Conservation (phyloP, 108 stramenopile species). For the Fistulifera pelliculosa region DNA sequence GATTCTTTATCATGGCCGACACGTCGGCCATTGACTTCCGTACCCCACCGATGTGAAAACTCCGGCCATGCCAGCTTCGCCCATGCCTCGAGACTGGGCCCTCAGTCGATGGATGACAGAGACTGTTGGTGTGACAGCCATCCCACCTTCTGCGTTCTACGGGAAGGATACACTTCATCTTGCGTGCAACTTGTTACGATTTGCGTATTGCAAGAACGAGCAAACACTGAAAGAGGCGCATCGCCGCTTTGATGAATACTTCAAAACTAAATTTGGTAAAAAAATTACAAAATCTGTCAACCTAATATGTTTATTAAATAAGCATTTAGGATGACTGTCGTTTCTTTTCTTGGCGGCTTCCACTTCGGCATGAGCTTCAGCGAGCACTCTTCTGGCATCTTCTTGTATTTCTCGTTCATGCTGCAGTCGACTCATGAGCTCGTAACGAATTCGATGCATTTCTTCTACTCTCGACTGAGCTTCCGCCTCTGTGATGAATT, state of each 20-base stretch:
- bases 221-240: constrained; percentile 35
- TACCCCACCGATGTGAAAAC: constrained; percentile 34
- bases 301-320: too few species aligned
- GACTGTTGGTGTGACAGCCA: constrained; percentile 68
- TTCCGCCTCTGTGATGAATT: constrained; percentile 63
- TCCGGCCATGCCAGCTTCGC: constrained; percentile 20
- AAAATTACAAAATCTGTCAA: too few species aligned
- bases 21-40: constrained; percentile 46
- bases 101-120: constrained; percentile 76
- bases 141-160: constrained; percentile 85
- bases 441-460: constrained; percentile 46
- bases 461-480: constrained; percentile 54
- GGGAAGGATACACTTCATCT: constrained; percentile 25
- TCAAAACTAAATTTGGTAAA: too few species aligned
- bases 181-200: constrained; percentile 57
- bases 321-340: too few species aligned
- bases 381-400: too few species aligned
- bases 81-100: constrained; percentile 73
- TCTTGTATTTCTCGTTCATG: constrained; percentile 1
- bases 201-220: constrained; percentile 91
- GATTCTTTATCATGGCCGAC: constrained; percentile 88
- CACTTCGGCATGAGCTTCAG: too few species aligned
- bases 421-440: constrained; percentile 39
- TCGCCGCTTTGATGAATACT: constrained; percentile 16
- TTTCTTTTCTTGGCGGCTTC: too few species aligned